Percentiles rank a stretch among this genome's conserved stretches.
These are phyloP conservation scores for Madurella mycetomatis DNA, from an alignment of 2,329 filamentous ascomycete species.

Conservation along the genomic window DNA sequence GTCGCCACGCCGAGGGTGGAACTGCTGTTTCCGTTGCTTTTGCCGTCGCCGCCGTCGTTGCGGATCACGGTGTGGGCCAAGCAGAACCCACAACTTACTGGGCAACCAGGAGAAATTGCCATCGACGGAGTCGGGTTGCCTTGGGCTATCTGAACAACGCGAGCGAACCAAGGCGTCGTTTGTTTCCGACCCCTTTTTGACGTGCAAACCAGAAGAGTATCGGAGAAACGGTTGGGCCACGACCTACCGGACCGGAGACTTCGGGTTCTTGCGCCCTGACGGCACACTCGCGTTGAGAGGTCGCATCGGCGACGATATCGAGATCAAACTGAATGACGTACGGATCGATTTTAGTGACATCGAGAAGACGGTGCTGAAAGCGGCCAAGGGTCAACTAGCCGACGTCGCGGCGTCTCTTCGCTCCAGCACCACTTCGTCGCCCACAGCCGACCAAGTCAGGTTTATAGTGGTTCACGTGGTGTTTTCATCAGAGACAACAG, in stretches of 20 bases:
- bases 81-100: background rate
- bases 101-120: background rate
- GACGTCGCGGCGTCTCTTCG: background rate
- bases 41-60: background rate
- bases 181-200: background rate
- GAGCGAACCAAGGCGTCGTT: background rate
- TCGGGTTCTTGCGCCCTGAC: background rate
- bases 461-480: constrained; percentile 30
- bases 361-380: background rate
- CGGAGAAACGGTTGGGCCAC: background rate
- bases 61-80: constrained; percentile 6
- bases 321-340: background rate
- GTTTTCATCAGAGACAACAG: constrained; percentile 7
- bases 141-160: background rate
- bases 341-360: background rate
- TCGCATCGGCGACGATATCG: background rate
- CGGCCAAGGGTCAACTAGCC: background rate
- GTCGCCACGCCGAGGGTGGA: constrained; percentile 30
- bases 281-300: background rate
- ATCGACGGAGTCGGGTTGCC: background rate
- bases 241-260: background rate
- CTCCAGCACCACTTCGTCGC: background rate
- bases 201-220: background rate
- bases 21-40: background rate
- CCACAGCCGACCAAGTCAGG: background rate